phyloP scores from a whole-genome alignment of 2,329 filamentous ascomycete species.

The Raffaelea arxii region DNA sequence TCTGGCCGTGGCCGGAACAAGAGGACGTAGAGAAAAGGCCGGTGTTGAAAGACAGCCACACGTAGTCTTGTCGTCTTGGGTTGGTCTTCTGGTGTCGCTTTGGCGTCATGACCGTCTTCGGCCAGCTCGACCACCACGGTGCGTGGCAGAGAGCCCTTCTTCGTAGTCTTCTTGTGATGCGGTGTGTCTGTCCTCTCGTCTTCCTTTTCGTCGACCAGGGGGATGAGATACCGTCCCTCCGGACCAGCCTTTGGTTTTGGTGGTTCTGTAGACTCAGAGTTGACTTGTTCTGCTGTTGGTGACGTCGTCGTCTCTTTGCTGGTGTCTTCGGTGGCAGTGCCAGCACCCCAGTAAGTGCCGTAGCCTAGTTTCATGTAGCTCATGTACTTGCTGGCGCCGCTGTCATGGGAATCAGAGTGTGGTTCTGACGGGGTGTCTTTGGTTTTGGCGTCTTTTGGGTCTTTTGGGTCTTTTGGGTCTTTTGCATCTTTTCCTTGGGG shows the following conservation, averaged over 20 bases:
- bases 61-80: slow-evolving; percentile 49
- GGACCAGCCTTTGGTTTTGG: slow-evolving; percentile 5
- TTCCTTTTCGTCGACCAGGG: slow-evolving; percentile 55
- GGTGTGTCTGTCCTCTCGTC: slow-evolving; percentile 17
- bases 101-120: slow-evolving; percentile 12
- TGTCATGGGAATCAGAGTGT: too few species aligned
- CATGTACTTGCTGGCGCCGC: slow-evolving; percentile 42
- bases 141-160: slow-evolving; percentile 41
- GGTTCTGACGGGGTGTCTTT: too few species aligned
- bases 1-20: slow-evolving; percentile 42
- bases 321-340: slow-evolving; percentile 14
- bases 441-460: too few species aligned
- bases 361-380: slow-evolving; percentile 59
- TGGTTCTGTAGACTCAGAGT: neutral
- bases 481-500: too few species aligned
- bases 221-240: slow-evolving; percentile 52
- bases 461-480: too few species aligned
- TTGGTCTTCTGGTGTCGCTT: slow-evolving; percentile 18
- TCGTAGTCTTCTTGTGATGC: neutral
- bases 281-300: neutral
- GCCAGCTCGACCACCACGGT: slow-evolving; percentile 59
- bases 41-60: slow-evolving; percentile 63
- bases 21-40: slow-evolving; percentile 69
- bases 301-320: slow-evolving; percentile 9
- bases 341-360: slow-evolving; percentile 54